Percentiles rank a stretch among this genome's conserved stretches.
Conservation (phyloP, 2,329 filamentous ascomycete genomes). For the Epichloe sylvatica region DNA sequence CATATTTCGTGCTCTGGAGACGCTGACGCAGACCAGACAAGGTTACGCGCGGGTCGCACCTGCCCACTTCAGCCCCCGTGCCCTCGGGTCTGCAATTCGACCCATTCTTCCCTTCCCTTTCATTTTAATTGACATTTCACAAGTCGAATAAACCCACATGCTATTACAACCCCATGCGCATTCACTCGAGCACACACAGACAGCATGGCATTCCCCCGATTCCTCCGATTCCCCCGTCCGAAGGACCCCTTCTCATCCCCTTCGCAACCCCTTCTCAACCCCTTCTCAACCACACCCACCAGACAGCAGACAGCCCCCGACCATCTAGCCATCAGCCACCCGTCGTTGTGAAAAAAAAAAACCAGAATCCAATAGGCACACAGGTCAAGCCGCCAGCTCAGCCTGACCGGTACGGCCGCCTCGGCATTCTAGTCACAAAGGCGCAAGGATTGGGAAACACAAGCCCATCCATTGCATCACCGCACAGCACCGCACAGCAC, state of each 20-base stretch:
- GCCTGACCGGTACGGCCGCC: not conserved
- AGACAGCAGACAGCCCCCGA: too few species aligned
- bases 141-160: too few species aligned
- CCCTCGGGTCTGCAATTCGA: not conserved
- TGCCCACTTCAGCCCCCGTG: not conserved
- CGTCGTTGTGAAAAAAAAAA: not conserved
- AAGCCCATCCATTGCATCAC: not conserved
- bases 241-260: not conserved
- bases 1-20: too few species aligned
- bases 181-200: too few species aligned
- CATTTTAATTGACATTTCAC: too few species aligned
- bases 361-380: not conserved
- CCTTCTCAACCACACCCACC: not conserved
- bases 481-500: too few species aligned
- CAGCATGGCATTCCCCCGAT: not conserved
- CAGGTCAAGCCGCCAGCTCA: not conserved
- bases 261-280: not conserved
- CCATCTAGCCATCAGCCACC: conserved; percentile 2
- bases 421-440: not conserved
- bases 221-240: not conserved
- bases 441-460: conserved; percentile 1
- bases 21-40: not conserved
- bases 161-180: too few species aligned
- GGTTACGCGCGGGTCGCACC: not conserved
- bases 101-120: not conserved